Base-by-base conservation (phyloP, 2,329 filamentous ascomycete genomes). In the Elsinoe australis region DNA sequence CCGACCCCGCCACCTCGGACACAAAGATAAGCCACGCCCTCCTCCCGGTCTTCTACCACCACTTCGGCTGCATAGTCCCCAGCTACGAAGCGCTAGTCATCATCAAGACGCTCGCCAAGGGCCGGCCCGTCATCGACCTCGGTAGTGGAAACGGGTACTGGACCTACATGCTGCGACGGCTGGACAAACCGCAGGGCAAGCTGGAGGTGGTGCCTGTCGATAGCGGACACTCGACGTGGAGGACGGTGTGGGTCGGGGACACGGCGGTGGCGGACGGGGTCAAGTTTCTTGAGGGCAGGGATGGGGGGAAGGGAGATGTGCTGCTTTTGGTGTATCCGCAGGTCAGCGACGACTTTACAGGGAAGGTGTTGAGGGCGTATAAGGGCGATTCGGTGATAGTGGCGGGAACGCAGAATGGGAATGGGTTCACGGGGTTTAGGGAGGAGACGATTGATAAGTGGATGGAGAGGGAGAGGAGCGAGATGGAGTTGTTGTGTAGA, bases 121-220 rank as follows among this genome's bases (percentile, higher is more conserved):
- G 71, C 1, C 68, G 74, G 4, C 61, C 70, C 9, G 69, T 87
- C 5, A 67, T 82, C 7, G 83, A 87, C 55, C 65, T 87, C 31
- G 84, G 82, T 3, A 80, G 75, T 47, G 84, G 84, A 1, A 85
- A 82, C 59, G 84, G 83, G 8, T 88, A 87, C 66, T 88, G 83
- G 83, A 75, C 78, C 5, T 82, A 79, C 53, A 79, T 85, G 76
- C 74, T 87, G 9, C 74, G 83, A 2, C 64, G 70, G 18, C 73
- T 79, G 56, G 74, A 76, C 15, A 61, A 77, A 8, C 58, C 60
- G 4, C 59, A 60, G 56, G 59, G 57, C 48, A 56, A 56, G 49
- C 15, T 65, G 26, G 64, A 66, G 4, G 75, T 80, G 1, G 65
- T 71, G 15, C 71, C 83, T 1, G 73, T 87, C 6, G 84, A 88